phyloP scores from a whole-genome alignment of 2,329 filamentous ascomycete genomes.

The Epichloe brachyelytri region DNA sequence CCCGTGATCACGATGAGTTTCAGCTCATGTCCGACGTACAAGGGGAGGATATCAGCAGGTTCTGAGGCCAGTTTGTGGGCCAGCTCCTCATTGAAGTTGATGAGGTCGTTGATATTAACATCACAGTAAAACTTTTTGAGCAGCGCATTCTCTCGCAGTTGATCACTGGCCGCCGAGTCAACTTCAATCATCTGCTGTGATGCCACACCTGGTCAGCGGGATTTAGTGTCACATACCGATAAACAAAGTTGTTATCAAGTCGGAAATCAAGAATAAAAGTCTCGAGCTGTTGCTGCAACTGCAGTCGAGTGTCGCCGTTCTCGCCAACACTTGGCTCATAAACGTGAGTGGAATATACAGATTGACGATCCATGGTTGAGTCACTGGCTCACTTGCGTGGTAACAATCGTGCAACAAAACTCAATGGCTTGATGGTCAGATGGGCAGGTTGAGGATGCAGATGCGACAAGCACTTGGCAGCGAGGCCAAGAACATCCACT shows the following conservation, averaged over 20 bases:
- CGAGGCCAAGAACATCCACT: slow-evolving; percentile 1
- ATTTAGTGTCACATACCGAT: slow-evolving; percentile 50
- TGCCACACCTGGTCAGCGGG: background rate
- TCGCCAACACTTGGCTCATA: slow-evolving; percentile 56
- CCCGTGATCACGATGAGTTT: background rate
- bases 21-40: slow-evolving; percentile 35
- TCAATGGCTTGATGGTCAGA: background rate
- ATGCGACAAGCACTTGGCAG: background rate
- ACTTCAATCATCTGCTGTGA: background rate
- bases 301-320: slow-evolving; percentile 53
- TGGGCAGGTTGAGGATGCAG: background rate
- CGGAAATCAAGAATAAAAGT: slow-evolving; percentile 90
- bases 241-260: slow-evolving; percentile 88
- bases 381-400: background rate
- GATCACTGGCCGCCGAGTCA: slow-evolving; percentile 51
- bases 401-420: background rate
- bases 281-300: slow-evolving; percentile 68
- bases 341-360: slow-evolving; percentile 74
- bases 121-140: slow-evolving; percentile 94
- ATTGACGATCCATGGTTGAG: slow-evolving; percentile 66
- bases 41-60: slow-evolving; percentile 80
- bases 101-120: slow-evolving; percentile 87
- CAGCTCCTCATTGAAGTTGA: slow-evolving; percentile 90
- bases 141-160: slow-evolving; percentile 87
- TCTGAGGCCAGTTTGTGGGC: slow-evolving; percentile 82